Evolutionary conservation across 148 eudicot genomes (phyloP).

Genomic region (Salicornia ramosissima): DNA sequence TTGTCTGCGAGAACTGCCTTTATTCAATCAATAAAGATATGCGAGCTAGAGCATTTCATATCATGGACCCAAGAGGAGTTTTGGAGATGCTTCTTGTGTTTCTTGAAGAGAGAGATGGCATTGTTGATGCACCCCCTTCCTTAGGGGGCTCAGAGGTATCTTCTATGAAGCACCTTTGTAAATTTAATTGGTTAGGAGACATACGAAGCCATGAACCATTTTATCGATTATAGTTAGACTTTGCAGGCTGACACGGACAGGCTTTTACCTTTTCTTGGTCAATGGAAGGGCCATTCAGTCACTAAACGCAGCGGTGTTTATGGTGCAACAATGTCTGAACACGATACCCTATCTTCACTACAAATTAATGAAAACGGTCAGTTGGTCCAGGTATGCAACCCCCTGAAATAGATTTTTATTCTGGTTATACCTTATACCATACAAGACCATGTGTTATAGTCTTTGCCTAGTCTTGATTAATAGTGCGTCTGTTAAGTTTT

Average conservation of each 20-base stretch:
- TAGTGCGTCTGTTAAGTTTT: background rate
- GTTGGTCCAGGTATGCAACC: slow-evolving; percentile 60
- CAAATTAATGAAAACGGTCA: slow-evolving; percentile 59
- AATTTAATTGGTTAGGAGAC: background rate
- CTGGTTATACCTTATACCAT: background rate
- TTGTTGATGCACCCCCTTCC: slow-evolving; percentile 39
- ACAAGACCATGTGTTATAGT: background rate
- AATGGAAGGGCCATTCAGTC: slow-evolving; percentile 76
- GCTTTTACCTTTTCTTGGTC: slow-evolving; percentile 71
- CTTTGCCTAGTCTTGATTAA: no score
- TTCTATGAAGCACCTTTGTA: background rate
- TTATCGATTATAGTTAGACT: slow-evolving; percentile 2
- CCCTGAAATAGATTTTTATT: background rate
- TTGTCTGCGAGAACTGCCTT: slow-evolving; percentile 92
- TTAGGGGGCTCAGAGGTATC: slow-evolving; percentile 46
- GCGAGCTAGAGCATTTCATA: slow-evolving; percentile 87
- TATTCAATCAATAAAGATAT: slow-evolving; percentile 61
- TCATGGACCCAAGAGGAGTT: slow-evolving; percentile 78
- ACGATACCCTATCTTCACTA: slow-evolving; percentile 58
- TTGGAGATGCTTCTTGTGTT: slow-evolving; percentile 82
- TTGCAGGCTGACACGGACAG: slow-evolving; percentile 48
- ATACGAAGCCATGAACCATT: background rate
- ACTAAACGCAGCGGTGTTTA: slow-evolving; percentile 94
- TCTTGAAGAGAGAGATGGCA: slow-evolving; percentile 65
- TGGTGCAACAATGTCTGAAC: slow-evolving; percentile 84